Evolutionary conservation across 1,139 yeast genomes (phyloP).

Genomic region (Torulaspora globosa): DNA sequence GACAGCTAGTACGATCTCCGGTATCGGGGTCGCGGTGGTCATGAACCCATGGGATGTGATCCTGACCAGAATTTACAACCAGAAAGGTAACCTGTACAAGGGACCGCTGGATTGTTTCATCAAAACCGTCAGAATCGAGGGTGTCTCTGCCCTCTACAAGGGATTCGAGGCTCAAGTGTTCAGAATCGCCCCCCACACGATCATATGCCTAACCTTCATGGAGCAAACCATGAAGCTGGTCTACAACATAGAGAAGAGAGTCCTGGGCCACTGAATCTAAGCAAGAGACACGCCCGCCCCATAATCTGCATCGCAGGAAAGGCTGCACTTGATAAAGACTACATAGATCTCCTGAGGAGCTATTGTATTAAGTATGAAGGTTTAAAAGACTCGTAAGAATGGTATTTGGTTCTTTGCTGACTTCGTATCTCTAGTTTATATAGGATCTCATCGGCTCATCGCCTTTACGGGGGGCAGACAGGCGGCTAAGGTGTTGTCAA

Average conservation of each 20-base stretch:
- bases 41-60: conserved; percentile 98
- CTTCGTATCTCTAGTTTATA: too few species aligned
- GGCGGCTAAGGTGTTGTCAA: not conserved
- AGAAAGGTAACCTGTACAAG: conserved; percentile 77
- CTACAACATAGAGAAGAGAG: conserved; percentile 41
- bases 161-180: conserved; percentile 91
- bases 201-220: conserved; percentile 86
- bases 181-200: conserved; percentile 93
- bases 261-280: conserved; percentile 18
- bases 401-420: not conserved
- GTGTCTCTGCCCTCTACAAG: conserved; percentile 82
- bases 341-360: not conserved
- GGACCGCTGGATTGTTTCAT: conserved; percentile 86
- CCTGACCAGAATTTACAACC: conserved; percentile 90
- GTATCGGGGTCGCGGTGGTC: conserved; percentile 87
- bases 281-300: not conserved
- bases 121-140: conserved; percentile 79
- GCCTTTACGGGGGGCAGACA: not conserved
- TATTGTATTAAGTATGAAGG: not conserved
- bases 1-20: conserved; percentile 72
- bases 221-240: conserved; percentile 81
- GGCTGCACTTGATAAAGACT: conserved; percentile 4
- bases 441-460: not conserved
- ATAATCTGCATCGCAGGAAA: not conserved
- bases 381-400: not conserved